A percentile compares a stretch with the other conserved stretches of the same genome.
Evolutionary conservation across 768 basidiomycete species (phyloP).

Genomic region (Podaxis sp.): DNA sequence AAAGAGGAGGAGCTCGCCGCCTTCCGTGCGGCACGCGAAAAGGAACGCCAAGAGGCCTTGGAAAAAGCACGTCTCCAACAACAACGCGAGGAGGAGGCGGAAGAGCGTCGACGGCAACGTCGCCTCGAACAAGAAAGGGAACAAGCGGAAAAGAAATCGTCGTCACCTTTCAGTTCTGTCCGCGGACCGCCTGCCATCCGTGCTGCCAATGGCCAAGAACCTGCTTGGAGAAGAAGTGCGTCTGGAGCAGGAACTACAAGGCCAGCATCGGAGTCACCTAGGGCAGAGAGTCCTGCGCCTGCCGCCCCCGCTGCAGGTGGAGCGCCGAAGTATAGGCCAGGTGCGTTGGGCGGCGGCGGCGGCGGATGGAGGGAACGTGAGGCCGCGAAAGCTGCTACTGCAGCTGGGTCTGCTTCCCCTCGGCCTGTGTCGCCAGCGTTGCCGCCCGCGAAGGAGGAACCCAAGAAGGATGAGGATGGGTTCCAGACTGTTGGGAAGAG

Average conservation of each 20-base stretch:
- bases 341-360: conserved; percentile 28
- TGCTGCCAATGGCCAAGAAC: conserved; percentile 26
- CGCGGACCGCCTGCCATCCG: conserved; percentile 20
- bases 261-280: conserved; percentile 35
- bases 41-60: conserved; percentile 46
- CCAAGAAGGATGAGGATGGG: conserved; percentile 63
- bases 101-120: conserved; percentile 41
- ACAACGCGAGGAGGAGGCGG: conserved; percentile 74
- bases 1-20: conserved; percentile 58
- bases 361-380: conserved; percentile 23
- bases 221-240: conserved; percentile 33
- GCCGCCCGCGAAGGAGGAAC: conserved; percentile 36
- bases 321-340: conserved; percentile 44
- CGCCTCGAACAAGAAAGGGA: conserved; percentile 38
- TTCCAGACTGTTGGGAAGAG: conserved; percentile 56
- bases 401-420: conserved; percentile 18
- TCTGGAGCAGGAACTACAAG: conserved; percentile 23
- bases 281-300: conserved; percentile 57
- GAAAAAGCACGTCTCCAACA: conserved; percentile 60
- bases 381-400: conserved; percentile 22
- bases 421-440: conserved; percentile 39
- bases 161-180: conserved; percentile 27
- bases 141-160: conserved; percentile 16
- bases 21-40: conserved; percentile 52
- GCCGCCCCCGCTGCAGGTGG: conserved; percentile 34